phyloP scores from a whole-genome alignment of 2,329 filamentous ascomycete species.

The Amauroascus niger region DNA sequence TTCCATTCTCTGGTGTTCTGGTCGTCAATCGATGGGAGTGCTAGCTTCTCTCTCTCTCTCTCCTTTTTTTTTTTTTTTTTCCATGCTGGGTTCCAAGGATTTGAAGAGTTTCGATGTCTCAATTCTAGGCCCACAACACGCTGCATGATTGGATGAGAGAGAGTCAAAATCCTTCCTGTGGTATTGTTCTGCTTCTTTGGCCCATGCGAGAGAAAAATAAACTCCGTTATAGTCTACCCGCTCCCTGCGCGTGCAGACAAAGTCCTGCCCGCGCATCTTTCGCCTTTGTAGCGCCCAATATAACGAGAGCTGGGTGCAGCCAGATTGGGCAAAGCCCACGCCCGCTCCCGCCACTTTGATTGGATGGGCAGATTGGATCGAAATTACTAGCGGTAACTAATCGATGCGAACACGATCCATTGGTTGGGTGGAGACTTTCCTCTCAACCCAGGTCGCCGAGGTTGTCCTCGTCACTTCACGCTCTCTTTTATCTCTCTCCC shows the following conservation, averaged over 20 bases:
- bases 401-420: too few relatives aligned
- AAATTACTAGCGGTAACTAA: constrained; percentile 5
- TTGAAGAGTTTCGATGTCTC: constrained; percentile 1
- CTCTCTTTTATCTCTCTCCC: background rate
- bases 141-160: background rate
- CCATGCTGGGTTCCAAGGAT: background rate
- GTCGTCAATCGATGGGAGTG: too few relatives aligned
- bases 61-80: background rate
- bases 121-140: background rate
- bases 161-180: constrained; percentile 1
- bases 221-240: background rate
- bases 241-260: background rate
- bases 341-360: background rate
- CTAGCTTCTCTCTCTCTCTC: background rate
- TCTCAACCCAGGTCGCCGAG: constrained; percentile 4
- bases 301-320: background rate
- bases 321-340: background rate
- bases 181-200: too few relatives aligned
- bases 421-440: background rate
- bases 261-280: too few relatives aligned
- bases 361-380: constrained; percentile 1
- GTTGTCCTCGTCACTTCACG: background rate
- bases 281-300: too few relatives aligned
- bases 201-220: background rate
- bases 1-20: too few relatives aligned